These are phyloP conservation scores for Nakataea oryzae DNA, from an alignment of 2,329 filamentous ascomycete genomes.

Conservation along the genomic window DNA sequence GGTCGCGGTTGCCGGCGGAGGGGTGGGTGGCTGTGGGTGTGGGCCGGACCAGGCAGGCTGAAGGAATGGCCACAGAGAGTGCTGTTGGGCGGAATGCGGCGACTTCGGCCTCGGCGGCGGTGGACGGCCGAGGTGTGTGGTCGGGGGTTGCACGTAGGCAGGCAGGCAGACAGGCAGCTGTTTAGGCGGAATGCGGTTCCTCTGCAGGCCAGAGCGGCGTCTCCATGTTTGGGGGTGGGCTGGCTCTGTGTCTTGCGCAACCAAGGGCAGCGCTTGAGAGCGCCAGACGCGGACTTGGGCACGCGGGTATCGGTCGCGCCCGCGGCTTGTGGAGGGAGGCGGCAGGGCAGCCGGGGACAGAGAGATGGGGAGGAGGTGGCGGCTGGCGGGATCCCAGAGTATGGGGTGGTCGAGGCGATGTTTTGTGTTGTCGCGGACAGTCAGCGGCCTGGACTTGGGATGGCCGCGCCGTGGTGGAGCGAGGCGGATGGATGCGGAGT, in stretches of 20 bases:
- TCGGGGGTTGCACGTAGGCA: neutral
- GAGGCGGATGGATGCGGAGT: neutral
- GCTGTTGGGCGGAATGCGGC: neutral
- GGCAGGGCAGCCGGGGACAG: neutral
- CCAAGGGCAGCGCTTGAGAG: neutral
- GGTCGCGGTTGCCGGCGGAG: neutral
- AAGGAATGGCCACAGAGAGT: neutral
- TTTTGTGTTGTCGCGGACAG: neutral
- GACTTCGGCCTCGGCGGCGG: neutral
- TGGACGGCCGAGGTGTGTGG: neutral
- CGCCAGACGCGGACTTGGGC: neutral
- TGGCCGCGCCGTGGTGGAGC: neutral
- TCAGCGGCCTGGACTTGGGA: neutral
- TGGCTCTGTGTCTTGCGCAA: neutral
- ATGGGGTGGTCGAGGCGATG: neutral
- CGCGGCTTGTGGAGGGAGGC: neutral
- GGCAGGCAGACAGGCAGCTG: no score
- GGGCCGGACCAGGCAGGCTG: neutral
- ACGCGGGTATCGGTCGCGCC: neutral
- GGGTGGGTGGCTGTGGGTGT: neutral
- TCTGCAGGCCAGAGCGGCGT: neutral
- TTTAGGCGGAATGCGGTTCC: constrained; percentile 1
- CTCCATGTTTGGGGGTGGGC: constrained; percentile 1
- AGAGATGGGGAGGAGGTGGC: neutral
- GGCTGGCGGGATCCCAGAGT: neutral